Percentiles rank a stretch among this genome's conserved stretches.
Evolutionary conservation across 2,329 filamentous ascomycete species (phyloP).

Genomic region (Talaromyces piceae): DNA sequence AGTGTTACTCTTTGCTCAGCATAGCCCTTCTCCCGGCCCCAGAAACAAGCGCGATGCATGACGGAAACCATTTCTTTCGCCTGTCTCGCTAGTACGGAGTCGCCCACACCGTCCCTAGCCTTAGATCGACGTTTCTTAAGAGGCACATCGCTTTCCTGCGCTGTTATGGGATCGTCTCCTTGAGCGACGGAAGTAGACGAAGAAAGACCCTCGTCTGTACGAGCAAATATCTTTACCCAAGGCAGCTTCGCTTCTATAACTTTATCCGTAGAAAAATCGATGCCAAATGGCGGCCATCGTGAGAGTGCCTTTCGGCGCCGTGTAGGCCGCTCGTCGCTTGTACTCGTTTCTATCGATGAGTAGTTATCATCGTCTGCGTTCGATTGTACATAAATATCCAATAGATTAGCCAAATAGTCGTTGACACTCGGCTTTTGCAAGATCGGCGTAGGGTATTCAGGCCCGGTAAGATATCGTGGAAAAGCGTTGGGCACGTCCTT

Average conservation of each 20-base stretch:
- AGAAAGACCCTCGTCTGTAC: neutral
- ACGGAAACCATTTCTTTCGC: conserved; percentile 34
- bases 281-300: conserved; percentile 33
- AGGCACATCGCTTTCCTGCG: neutral
- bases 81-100: conserved; percentile 28
- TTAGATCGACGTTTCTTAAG: neutral
- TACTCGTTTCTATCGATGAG: neutral
- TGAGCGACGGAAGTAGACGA: neutral
- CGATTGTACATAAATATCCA: conserved; percentile 11
- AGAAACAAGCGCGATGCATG: conserved; percentile 39
- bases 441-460: conserved; percentile 27
- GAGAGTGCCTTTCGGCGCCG: conserved; percentile 31
- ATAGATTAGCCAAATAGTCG: conserved; percentile 7
- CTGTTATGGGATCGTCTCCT: neutral
- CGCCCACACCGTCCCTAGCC: neutral
- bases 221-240: conserved; percentile 23
- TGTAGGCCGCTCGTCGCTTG: conserved; percentile 8
- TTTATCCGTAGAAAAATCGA: conserved; percentile 25
- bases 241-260: conserved; percentile 25
- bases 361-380: neutral
- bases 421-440: conserved; percentile 13
- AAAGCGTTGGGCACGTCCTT: conserved; percentile 30
- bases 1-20: conserved; percentile 27
- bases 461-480: conserved; percentile 27
- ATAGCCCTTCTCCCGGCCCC: conserved; percentile 33